Evolutionary conservation across 495 filamentous ascomycete species (phyloP), one percentile per base, ranked within the genome.

Genomic region (Penicillium canariense): DNA sequence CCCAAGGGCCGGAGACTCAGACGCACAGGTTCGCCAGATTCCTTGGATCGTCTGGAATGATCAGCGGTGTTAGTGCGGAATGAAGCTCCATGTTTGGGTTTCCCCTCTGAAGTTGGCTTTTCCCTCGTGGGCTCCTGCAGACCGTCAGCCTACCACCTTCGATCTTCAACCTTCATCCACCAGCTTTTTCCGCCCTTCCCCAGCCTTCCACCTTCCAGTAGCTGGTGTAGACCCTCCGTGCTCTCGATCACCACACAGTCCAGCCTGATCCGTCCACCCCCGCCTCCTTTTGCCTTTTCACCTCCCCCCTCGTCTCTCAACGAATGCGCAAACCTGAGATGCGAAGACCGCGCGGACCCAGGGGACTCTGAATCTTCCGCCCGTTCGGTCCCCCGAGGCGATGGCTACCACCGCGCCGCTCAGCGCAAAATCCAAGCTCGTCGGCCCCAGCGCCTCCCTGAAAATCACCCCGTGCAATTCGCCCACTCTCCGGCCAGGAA

Each of bases 381-480:
- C 34, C 42, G 42, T 49, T 20, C 32, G 39, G 50, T 46, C 43
- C 49, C 44, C 61, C 55, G 58, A 66, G 60, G 65, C 48, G 40
- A 77, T 77, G 75, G 67, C 75, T 22, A 68, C 66, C 54, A 69
- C 69, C 56, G 50, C 73, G 22, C 56, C 58, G 12, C 50, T 66
- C 49, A 70, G 60, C 42, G 56, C 62, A 43, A 76, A 74, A 63
- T 67, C 60, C 65, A 76, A 73, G 55, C 51, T 68, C 31, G 63
- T 61, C 50, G 68, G 62, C 20, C 59, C 69, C 12, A 61, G 67
- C 26, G 59, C 69, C 45, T 72, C 74, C 46, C 76, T 90, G 67
- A 91, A 87, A 77, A 74, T 90, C 57, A 90, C 90, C 27, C 89
- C 90, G 48, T 85, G 87, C 52, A 91, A 87, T 69, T 90, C 89